Conservation (phyloP, 768 basidiomycete species). For the Polyporus arcularius region DNA sequence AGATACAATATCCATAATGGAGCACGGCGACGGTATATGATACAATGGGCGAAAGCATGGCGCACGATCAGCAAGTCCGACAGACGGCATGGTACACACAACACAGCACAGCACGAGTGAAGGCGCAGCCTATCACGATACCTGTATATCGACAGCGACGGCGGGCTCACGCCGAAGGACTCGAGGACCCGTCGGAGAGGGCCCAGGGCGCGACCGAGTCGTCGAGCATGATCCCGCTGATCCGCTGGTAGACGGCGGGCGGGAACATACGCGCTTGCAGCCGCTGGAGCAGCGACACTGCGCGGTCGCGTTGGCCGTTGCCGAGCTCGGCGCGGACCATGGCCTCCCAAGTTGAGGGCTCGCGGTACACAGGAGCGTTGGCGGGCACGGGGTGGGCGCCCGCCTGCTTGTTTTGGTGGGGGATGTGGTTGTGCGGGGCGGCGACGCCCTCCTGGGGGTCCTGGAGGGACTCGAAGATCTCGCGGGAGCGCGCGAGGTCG, state of each 20-base stretch:
- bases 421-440: conserved; percentile 84
- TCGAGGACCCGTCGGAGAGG: not conserved
- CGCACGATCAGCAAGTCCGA: conserved; percentile 4
- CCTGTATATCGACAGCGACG: not conserved
- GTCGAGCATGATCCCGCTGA: conserved; percentile 79
- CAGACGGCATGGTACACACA: not conserved
- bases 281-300: conserved; percentile 67
- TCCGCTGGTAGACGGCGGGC: conserved; percentile 75
- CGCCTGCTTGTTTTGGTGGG: conserved; percentile 52
- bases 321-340: conserved; percentile 94
- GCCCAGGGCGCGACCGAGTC: conserved; percentile 54
- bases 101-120: conserved; percentile 1
- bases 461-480: conserved; percentile 74
- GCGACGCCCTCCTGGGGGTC: conserved; percentile 87
- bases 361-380: conserved; percentile 75
- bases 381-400: conserved; percentile 35
- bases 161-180: not conserved
- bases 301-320: conserved; percentile 70
- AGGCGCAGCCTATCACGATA: not conserved
- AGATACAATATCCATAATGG: conserved; percentile 15
- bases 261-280: conserved; percentile 80
- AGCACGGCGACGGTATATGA: not conserved
- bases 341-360: conserved; percentile 94
- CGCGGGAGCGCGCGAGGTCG: conserved; percentile 69
- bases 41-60: conserved; percentile 16